Evolutionary conservation across 305 asterid genomes (phyloP).

Genomic region (Ajuga reptans): DNA sequence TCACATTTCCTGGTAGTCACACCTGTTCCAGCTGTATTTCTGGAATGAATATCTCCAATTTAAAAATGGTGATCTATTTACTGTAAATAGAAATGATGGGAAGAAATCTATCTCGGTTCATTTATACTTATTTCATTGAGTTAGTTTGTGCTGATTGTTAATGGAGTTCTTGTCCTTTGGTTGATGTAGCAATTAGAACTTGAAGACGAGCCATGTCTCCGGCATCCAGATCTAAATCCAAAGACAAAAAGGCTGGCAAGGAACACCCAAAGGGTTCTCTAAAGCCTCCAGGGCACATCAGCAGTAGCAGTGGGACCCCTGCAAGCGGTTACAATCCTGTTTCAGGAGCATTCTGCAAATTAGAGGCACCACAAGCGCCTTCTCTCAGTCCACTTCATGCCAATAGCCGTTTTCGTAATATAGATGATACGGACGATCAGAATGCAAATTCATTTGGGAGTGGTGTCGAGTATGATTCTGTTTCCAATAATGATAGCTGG

Average conservation of each 20-base stretch:
- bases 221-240: conserved; percentile 49
- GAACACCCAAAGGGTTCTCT: conserved; percentile 44
- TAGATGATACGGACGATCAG: conserved; percentile 73
- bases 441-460: conserved; percentile 43
- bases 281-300: conserved; percentile 48
- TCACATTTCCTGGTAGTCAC: background rate
- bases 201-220: conserved; percentile 46
- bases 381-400: conserved; percentile 43
- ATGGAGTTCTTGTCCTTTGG: conserved; percentile 19
- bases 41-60: background rate
- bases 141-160: conserved; percentile 6
- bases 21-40: background rate
- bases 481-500: conserved; percentile 67
- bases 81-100: background rate
- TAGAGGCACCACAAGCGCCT: conserved; percentile 54
- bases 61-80: background rate
- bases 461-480: conserved; percentile 56
- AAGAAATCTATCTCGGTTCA: background rate
- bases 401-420: conserved; percentile 69
- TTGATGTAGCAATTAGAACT: conserved; percentile 29
- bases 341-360: conserved; percentile 58
- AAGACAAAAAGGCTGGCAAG: conserved; percentile 53
- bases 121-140: background rate
- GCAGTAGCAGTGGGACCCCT: conserved; percentile 39
- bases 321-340: conserved; percentile 82